phyloP scores from a whole-genome alignment of 176 grass and related monocot species.

The Puccinellia tenuiflora region DNA sequence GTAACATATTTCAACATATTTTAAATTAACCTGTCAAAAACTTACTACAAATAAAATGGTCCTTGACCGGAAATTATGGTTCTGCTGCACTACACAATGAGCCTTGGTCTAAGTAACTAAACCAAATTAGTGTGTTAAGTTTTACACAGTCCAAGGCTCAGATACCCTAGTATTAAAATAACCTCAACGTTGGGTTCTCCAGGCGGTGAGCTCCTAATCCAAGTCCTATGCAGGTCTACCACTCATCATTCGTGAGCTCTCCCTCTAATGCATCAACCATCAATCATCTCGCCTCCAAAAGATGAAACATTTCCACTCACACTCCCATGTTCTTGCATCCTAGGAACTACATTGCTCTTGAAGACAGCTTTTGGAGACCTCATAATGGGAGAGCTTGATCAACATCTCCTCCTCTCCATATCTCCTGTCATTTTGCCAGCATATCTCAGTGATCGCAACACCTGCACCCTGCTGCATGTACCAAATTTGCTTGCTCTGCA shows the following conservation, averaged over 20 bases:
- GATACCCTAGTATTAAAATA: conserved; percentile 13
- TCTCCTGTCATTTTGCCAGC: not conserved
- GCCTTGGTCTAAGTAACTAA: conserved; percentile 11
- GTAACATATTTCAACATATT: not conserved
- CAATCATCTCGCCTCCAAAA: conserved; percentile 46
- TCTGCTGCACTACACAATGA: conserved; percentile 14
- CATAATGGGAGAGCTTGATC: too few relatives aligned
- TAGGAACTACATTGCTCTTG: conserved; percentile 12
- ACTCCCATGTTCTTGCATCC: not conserved
- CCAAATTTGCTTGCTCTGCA: not conserved
- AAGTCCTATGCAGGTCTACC: conserved; percentile 16
- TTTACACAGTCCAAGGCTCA: conserved; percentile 14
- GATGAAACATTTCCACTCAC: conserved; percentile 33
- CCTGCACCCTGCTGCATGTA: not conserved
- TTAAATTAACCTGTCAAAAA: not conserved
- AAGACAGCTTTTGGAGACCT: conserved; percentile 14
- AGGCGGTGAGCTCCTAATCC: conserved; percentile 20
- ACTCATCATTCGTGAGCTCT: conserved; percentile 28
- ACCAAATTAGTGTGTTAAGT: not conserved
- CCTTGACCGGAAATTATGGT: not conserved
- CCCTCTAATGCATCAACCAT: conserved; percentile 36
- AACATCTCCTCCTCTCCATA: not conserved
- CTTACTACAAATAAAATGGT: not conserved
- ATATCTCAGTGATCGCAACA: conserved; percentile 2
- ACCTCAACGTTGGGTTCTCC: not conserved